phyloP scores from a whole-genome alignment of 306 rosid species.

The Corylus avellana region DNA sequence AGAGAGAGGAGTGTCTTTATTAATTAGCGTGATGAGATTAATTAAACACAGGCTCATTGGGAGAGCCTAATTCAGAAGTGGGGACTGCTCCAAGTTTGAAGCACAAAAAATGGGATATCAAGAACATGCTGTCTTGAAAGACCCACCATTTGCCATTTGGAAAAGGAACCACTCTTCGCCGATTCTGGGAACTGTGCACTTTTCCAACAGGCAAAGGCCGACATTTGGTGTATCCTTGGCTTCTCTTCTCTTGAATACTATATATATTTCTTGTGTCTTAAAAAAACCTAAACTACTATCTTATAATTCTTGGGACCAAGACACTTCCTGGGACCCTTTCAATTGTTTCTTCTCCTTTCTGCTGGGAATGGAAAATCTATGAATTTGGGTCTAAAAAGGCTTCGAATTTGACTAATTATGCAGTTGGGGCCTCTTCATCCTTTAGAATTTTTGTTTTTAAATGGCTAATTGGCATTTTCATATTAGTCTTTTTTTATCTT shows the following conservation, averaged over 20 bases:
- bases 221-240: slow-evolving; percentile 46
- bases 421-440: slow-evolving; percentile 25
- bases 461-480: no score
- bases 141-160: slow-evolving; percentile 25
- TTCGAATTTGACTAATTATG: slow-evolving; percentile 40
- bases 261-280: neutral
- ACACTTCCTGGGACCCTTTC: neutral
- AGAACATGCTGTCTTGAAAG: slow-evolving; percentile 23
- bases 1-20: slow-evolving; percentile 28
- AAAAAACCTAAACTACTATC: neutral
- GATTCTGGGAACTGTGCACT: slow-evolving; percentile 53
- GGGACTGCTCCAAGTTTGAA: slow-evolving; percentile 22
- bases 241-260: slow-evolving; percentile 13
- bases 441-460: no score
- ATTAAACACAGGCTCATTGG: slow-evolving; percentile 15
- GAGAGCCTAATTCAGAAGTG: slow-evolving; percentile 14
- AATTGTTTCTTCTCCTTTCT: slow-evolving; percentile 4
- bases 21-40: slow-evolving; percentile 6
- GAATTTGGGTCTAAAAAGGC: neutral
- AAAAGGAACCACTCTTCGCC: slow-evolving; percentile 39
- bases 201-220: slow-evolving; percentile 37
- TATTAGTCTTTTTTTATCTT: no score
- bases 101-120: slow-evolving; percentile 19
- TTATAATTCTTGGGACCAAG: slow-evolving; percentile 3
- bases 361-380: neutral